Base-by-base conservation (phyloP, 192 early-diverging fungal genomes). In the Helicostylum pulchrum region DNA sequence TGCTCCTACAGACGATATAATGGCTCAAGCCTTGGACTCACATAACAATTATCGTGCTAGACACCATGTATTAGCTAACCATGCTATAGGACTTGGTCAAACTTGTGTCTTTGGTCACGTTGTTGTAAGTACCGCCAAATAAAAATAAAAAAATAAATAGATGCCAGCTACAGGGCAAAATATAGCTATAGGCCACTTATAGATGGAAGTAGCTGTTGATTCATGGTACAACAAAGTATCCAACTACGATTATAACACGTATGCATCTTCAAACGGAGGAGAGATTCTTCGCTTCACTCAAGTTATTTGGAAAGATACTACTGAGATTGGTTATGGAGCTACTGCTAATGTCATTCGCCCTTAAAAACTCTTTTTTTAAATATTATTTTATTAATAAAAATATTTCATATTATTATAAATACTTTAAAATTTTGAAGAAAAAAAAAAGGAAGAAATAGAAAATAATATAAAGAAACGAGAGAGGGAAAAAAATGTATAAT, bases 241-340 rank as follows among this genome's bases (percentile, higher is more conserved):
- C 23, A 1, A 58, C 10, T 81, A 81, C 58, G 59, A 76, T 49
- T 81, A 71, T 71, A 72, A 55, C n/a, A 39, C 36, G 9, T 1
- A 5, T 4, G 0, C 7, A 39, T 73, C 77, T 11, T 39, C 36
- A 6, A 66, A 65, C 0, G 76, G 76, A 21, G 74, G 76, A 12
- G 9, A 31, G 2, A 77, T 76, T 3, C 76, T 73, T 11, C 79
- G 77, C 36, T 80, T 77, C 55, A 80, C 79, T 34, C 76, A 77
- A 43, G 66, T 78, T 1, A 68, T 78, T 5, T 78, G 72, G 70
- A 63, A 67, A 30, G 19, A 19, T 1, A 72, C 69, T 1, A 72
- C 61, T 6, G 15, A 65, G 21, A 32, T 78, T 15, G 77, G 77
- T 11, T 75, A 73, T 36, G 77, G 65, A 51, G 46, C 61, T n/a